Percentiles rank a stretch among this genome's conserved stretches.
Evolutionary conservation across 768 basidiomycete species (phyloP).

Genomic region (Lactarius pseudohatsudake): DNA sequence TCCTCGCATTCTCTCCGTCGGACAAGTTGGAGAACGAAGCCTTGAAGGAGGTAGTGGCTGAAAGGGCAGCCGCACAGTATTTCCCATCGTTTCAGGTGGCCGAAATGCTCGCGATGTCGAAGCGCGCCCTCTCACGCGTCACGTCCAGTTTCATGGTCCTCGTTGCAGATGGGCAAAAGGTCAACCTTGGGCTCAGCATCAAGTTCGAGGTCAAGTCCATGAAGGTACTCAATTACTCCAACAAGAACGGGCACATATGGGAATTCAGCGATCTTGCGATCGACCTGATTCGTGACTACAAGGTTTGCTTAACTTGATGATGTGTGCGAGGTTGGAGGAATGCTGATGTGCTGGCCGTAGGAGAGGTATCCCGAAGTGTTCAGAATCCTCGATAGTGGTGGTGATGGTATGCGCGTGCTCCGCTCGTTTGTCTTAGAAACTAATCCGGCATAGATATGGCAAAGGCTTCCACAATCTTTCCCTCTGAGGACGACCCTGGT

Average conservation of each 20-base stretch:
- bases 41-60: conserved; percentile 67
- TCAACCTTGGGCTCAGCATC: conserved; percentile 88
- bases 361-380: conserved; percentile 84
- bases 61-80: conserved; percentile 56
- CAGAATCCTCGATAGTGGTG: conserved; percentile 60
- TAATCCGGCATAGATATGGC: conserved; percentile 59
- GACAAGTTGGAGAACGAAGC: conserved; percentile 77
- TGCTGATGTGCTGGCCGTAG: conserved; percentile 39
- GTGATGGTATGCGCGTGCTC: conserved; percentile 57
- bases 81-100: conserved; percentile 78
- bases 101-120: conserved; percentile 69
- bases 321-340: not conserved
- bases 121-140: conserved; percentile 83
- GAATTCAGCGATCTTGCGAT: conserved; percentile 91
- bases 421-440: conserved; percentile 7
- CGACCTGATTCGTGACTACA: conserved; percentile 79
- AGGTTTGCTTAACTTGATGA: conserved; percentile 42
- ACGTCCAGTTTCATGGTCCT: conserved; percentile 93
- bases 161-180: conserved; percentile 71
- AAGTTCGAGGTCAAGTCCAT: conserved; percentile 94
- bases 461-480: conserved; percentile 58
- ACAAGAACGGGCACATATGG: conserved; percentile 83
- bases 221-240: conserved; percentile 92
- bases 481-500: conserved; percentile 60
- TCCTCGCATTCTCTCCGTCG: conserved; percentile 89